Evolutionary conservation across 1,284 basidiomycete species (phyloP), one percentile per base, ranked within the genome.

Genomic region (Cryptococcus neoformans): DNA sequence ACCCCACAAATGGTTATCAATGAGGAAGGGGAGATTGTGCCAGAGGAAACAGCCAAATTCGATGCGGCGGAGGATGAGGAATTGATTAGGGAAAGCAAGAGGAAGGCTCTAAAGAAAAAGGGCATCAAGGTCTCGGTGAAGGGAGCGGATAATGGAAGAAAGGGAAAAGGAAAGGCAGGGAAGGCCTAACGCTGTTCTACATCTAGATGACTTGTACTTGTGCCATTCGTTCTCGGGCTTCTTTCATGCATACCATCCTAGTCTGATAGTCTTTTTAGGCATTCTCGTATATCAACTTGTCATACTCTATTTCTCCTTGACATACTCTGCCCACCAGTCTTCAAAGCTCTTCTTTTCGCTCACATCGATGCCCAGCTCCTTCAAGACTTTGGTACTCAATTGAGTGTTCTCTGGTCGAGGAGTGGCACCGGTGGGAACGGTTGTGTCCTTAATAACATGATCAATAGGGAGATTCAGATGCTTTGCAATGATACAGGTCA

Each of bases 31-130:
- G 68, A 60, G 56, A 56, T 65, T 39, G 66, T 64, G 9, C 63
- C 60, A 41, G 63, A 69, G 45, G 62, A 50, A 16, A 58, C 58
- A 46, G 63, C 69, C 14, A 66, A 65, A 4, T 81, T 80, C 62
- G 69, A 78, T 57, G 74, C 70, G 21, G 73, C 65, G 21, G 76
- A 77, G 53, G 77, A 80, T 59, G 64, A 72, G 59, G 69, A 64
- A 8, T 61, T 75, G 49, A 7, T 12, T 37, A 45, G 65, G 76
- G 78, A 79, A 64, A 68, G 70, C 62, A 78, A 78, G 62, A 69
- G 77, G 53, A 77, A 75, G 58, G 68, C 75, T 12, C 70, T 80
- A 61, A 80, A 79, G 68, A 71, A 72, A 41, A 80, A 80, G 61
- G 79, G 79, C 36, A 77, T 80, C 73, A 80, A 80, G 66, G 39